Evolutionary conservation across 2,329 filamentous ascomycete species (phyloP), one percentile per base, ranked within the genome.

Genomic region (Ramularia endophylla): DNA sequence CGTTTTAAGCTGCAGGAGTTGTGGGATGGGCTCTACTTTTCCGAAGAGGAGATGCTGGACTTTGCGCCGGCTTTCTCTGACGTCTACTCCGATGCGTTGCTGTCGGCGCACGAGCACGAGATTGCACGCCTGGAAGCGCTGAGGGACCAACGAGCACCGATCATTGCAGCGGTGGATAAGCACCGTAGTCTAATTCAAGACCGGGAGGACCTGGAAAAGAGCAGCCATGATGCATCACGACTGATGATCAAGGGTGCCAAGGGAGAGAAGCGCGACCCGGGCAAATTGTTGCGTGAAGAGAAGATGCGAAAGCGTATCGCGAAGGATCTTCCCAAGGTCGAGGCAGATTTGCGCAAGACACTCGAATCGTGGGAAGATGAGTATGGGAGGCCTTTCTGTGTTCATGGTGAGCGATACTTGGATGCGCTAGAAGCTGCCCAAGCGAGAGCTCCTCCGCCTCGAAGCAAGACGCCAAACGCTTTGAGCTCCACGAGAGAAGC

Each of bases 251-350:
- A 90, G 46, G 89, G 89, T 2, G 83, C 87, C 53, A 95, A 94
- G 68, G 90, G 90, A 40, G 90, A 97, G 69, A 87, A 83, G 65
- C 85, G 94, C 49, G 92, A 98, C 60, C 92, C 92, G 2, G 90
- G 88, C 37, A 92, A 95, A 67, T 74, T 98, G 12, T 73, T 98
- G 38, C 78, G 92, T 20, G 92, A 98, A 61, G 92, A 98, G 69
- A 98, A 97, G 75, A 94, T 95, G 87, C 81, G 92, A 46, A 98
- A 98, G 77, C 78, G 89, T 43, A 95, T 98, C 48, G 78, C 89
- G 18, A 98, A 97, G 65, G 92, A 98, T 60, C 72, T 98, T 20
- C 92, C 92, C 41, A 97, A 94, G 69, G 75, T 98, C 31, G 82
- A 90, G 43, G 76, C 75, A 0, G 88, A 97, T n/a, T 69, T 98